Percentiles rank a stretch among this genome's conserved stretches.
These are phyloP conservation scores for Bocquillonia castaneifolia DNA, from an alignment of 441 rosid genomes.

Conservation along the genomic window DNA sequence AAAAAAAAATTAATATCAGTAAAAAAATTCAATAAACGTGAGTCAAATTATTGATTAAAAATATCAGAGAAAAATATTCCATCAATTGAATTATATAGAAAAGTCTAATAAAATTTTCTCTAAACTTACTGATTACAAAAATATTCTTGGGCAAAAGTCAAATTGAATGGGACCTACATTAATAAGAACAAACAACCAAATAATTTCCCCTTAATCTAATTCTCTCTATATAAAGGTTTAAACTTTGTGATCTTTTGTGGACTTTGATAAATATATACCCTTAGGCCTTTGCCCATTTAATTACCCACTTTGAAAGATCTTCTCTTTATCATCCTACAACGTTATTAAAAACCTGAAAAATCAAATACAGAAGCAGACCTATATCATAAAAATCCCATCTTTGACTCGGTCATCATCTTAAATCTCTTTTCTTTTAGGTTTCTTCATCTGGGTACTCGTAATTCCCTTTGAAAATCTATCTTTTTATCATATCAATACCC, in stretches of 20 bases:
- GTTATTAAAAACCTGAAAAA: background rate
- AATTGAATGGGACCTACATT: too few species aligned
- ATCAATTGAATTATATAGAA: background rate
- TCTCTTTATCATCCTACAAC: constrained; percentile 1
- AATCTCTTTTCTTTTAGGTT: background rate
- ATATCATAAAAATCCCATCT: constrained; percentile 8
- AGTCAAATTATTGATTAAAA: too few species aligned
- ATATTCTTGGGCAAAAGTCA: too few species aligned
- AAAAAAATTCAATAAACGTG: too few species aligned
- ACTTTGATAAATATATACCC: too few species aligned
- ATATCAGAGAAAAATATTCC: background rate
- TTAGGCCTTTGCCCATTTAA: background rate
- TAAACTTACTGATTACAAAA: too few species aligned
- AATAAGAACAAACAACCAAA: background rate
- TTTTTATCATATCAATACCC: background rate
- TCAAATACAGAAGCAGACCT: background rate
- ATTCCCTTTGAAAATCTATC: background rate
- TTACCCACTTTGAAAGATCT: background rate
- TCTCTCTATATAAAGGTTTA: background rate
- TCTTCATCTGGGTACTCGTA: constrained; percentile 1
- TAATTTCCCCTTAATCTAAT: too few species aligned
- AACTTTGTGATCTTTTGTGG: background rate
- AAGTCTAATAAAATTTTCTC: background rate
- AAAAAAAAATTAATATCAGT: too few species aligned
- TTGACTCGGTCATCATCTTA: constrained; percentile 13